A percentile compares a stretch with the other conserved stretches of the same genome.
Conservation (phyloP, 2,329 filamentous ascomycete genomes). For the Clonostachys chloroleuca region DNA sequence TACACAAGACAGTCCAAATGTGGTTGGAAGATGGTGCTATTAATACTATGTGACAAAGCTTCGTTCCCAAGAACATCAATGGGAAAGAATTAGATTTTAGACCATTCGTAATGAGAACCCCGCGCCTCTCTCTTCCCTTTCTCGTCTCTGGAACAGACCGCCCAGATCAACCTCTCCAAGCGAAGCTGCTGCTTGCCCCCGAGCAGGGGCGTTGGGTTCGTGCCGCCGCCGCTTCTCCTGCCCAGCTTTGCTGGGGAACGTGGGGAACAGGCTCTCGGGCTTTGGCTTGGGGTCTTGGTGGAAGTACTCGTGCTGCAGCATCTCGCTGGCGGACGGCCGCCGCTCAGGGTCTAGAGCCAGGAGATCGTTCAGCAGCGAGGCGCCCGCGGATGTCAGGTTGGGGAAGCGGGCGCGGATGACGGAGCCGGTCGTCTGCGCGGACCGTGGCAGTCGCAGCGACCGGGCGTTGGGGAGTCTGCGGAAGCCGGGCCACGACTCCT, state of each 20-base stretch:
- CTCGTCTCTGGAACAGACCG: slow-evolving; percentile 64
- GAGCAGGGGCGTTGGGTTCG: slow-evolving; percentile 75
- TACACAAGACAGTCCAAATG: too few relatives aligned
- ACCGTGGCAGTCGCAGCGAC: slow-evolving; percentile 63
- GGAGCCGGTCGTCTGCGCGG: slow-evolving; percentile 28
- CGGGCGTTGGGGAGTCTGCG: slow-evolving; percentile 82
- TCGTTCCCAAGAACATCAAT: too few relatives aligned
- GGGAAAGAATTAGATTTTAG: slow-evolving; percentile 6
- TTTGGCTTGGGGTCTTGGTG: slow-evolving; percentile 86
- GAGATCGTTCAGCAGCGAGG: slow-evolving; percentile 62
- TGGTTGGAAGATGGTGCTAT: too few relatives aligned
- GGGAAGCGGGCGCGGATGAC: slow-evolving; percentile 76
- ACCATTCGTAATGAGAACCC: slow-evolving; percentile 63
- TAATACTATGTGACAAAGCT: too few relatives aligned
- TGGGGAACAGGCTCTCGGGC: slow-evolving; percentile 88
- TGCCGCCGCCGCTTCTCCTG: slow-evolving; percentile 74
- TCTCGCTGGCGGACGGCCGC: slow-evolving; percentile 67
- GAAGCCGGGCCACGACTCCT: slow-evolving; percentile 82
- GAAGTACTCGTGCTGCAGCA: slow-evolving; percentile 82
- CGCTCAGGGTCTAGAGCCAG: slow-evolving; percentile 69
- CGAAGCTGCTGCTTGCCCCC: slow-evolving; percentile 63
- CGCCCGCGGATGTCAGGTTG: slow-evolving; percentile 71
- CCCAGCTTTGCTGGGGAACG: slow-evolving; percentile 91
- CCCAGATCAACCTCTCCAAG: slow-evolving; percentile 60
- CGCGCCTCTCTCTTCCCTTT: slow-evolving; percentile 60